phyloP scores from a whole-genome alignment of 257 asterid species.

The Solanum chiquidenum region DNA sequence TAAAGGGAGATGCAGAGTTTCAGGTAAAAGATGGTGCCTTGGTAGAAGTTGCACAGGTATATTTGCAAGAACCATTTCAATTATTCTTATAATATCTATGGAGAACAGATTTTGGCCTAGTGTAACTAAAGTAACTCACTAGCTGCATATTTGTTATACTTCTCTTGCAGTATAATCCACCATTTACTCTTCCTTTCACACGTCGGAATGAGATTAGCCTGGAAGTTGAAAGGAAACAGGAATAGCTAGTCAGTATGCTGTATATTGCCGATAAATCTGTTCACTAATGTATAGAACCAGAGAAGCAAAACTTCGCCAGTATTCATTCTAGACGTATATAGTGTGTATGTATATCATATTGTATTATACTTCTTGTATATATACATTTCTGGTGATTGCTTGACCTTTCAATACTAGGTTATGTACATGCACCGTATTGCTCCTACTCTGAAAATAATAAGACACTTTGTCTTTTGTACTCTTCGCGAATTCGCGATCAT shows the following conservation, averaged over 20 bases:
- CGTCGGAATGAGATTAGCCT: conserved; percentile 88
- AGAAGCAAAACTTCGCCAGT: neutral
- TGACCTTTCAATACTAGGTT: neutral
- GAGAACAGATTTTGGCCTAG: neutral
- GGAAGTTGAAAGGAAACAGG: conserved; percentile 67
- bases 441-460: neutral
- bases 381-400: neutral
- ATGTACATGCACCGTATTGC: neutral
- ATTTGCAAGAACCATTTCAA: neutral
- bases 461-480: neutral
- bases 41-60: conserved; percentile 83
- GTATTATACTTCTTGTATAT: neutral
- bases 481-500: neutral
- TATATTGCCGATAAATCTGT: neutral
- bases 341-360: neutral
- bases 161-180: conserved; percentile 83
- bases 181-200: conserved; percentile 73
- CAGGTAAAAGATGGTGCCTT: conserved; percentile 39
- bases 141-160: neutral
- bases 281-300: neutral
- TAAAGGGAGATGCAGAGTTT: conserved; percentile 40
- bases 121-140: neutral
- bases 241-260: conserved; percentile 15
- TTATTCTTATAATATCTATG: neutral
- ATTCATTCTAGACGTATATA: neutral